Base-by-base conservation (phyloP, 1,284 basidiomycete species). In the Volvariella surrecta region DNA sequence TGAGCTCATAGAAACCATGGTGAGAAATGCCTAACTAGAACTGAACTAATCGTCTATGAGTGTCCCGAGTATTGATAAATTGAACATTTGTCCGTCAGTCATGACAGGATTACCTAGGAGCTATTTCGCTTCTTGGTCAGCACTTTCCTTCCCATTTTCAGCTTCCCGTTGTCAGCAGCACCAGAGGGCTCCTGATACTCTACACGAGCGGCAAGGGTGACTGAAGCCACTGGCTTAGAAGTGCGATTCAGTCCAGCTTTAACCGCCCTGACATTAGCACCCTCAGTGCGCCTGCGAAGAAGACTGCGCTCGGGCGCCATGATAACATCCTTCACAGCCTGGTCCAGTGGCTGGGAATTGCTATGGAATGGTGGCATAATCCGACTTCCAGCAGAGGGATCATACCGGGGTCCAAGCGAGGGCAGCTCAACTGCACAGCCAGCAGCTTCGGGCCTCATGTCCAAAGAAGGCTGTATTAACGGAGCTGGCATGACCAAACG, bases 401-500 rank as follows among this genome's bases (percentile, higher is more conserved):
- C n/a, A n/a, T n/a, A n/a, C n/a, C n/a, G n/a, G n/a, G n/a, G n/a
- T n/a, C n/a, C n/a, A n/a, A n/a, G n/a, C n/a, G n/a, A n/a, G n/a
- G n/a, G n/a, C n/a, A n/a, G n/a, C n/a, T n/a, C n/a, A n/a, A n/a
- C n/a, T n/a, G n/a, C n/a, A n/a, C n/a, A n/a, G n/a, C n/a, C n/a
- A n/a, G n/a, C n/a, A n/a, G 24, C 11, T 11, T 28, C 24, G 6
- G 24, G 24, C 6, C 6, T 28, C 6, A 11, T 11, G 11, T 28
- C 24, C 20, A 42, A 22, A 6, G 53, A 48, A 38, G 46, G 50
- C 39, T 72, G 68, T 18, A 28, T 28, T 6, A 83, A 63, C 13
- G 74, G 81, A 4, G 75, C 58, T 35, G 80, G 80, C 80, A 83
- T 83, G 28, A 83, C 75, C 22, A 83, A 71, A 28, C 62, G 70